Percentiles rank a stretch among this genome's conserved stretches.
Evolutionary conservation across 805 yeast genomes (phyloP).

Genomic region (Candida palmyrensis): DNA sequence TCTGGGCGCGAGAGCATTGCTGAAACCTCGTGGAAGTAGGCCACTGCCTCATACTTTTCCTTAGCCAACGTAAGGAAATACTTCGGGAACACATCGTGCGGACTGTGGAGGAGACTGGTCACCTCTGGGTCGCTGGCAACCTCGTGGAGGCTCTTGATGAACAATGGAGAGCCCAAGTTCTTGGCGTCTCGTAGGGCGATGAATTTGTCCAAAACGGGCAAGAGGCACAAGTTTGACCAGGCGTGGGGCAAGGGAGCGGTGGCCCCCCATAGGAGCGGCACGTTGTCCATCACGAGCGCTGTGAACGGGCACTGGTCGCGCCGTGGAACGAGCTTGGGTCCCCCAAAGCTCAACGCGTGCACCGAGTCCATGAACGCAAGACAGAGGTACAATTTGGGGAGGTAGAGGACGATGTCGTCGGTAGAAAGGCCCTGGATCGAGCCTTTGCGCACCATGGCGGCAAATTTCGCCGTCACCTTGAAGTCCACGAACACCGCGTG

Average conservation of each 20-base stretch:
- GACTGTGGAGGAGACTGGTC: neutral
- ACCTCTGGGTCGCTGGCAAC: too few relatives aligned
- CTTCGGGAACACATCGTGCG: constrained; percentile 6
- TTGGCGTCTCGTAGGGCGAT: constrained; percentile 10
- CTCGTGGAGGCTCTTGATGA: too few relatives aligned
- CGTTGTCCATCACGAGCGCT: constrained; percentile 2
- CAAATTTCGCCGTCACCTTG: constrained; percentile 42
- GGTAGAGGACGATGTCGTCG: constrained; percentile 24
- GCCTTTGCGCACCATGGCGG: constrained; percentile 32
- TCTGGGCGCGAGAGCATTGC: constrained; percentile 4
- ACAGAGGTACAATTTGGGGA: constrained; percentile 43
- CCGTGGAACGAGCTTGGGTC: constrained; percentile 15
- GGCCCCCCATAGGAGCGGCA: constrained; percentile 5
- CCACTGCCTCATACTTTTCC: constrained; percentile 32
- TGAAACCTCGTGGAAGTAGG: constrained; percentile 31
- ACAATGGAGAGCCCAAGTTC: neutral
- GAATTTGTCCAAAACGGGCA: constrained; percentile 10
- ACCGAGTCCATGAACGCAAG: constrained; percentile 36
- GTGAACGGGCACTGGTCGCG: too few relatives aligned
- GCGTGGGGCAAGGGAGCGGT: too few relatives aligned
- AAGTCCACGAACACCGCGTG: constrained; percentile 55
- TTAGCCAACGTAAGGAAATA: constrained; percentile 22
- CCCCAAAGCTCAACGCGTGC: constrained; percentile 29
- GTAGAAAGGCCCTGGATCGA: constrained; percentile 3
- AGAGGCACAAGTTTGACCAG: constrained; percentile 13